phyloP scores from a whole-genome alignment of 2,329 filamentous ascomycete genomes.

The Pyricularia pennisetigena region DNA sequence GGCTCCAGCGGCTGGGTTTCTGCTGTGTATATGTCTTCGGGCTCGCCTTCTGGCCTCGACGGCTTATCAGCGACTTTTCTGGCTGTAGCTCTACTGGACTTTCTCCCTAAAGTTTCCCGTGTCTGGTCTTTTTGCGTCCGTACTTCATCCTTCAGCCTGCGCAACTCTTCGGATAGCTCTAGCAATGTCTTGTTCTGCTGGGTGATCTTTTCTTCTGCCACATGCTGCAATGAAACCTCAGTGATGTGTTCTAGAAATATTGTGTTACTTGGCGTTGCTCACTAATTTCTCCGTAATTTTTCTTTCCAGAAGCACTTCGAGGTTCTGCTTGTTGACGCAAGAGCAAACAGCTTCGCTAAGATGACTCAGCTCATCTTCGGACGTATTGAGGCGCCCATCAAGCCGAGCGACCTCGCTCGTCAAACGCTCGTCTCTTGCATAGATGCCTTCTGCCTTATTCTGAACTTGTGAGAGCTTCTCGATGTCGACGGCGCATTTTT shows the following conservation, averaged over 20 bases:
- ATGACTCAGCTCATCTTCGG: not conserved
- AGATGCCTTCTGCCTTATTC: not conserved
- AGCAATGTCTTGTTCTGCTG: not conserved
- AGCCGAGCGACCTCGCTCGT: not conserved
- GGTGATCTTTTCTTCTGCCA: not conserved
- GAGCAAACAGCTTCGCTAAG: not conserved
- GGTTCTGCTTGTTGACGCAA: not conserved
- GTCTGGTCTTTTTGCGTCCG: not conserved
- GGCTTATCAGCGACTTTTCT: not conserved
- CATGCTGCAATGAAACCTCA: not conserved
- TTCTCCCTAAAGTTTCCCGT: not conserved
- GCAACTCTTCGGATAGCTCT: not conserved
- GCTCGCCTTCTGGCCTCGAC: not conserved
- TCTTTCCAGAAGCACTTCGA: not conserved
- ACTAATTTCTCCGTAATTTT: not conserved
- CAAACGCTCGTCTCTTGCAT: not conserved
- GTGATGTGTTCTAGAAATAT: not conserved
- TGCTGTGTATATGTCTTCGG: not conserved
- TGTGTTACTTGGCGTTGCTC: not conserved
- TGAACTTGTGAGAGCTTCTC: not conserved
- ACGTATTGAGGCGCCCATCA: not conserved
- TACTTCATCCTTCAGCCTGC: not conserved
- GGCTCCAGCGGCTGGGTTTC: not conserved
- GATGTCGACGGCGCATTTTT: not conserved
- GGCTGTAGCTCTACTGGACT: not conserved